phyloP scores from a whole-genome alignment of 345 rosid species.

The Acer negundo region DNA sequence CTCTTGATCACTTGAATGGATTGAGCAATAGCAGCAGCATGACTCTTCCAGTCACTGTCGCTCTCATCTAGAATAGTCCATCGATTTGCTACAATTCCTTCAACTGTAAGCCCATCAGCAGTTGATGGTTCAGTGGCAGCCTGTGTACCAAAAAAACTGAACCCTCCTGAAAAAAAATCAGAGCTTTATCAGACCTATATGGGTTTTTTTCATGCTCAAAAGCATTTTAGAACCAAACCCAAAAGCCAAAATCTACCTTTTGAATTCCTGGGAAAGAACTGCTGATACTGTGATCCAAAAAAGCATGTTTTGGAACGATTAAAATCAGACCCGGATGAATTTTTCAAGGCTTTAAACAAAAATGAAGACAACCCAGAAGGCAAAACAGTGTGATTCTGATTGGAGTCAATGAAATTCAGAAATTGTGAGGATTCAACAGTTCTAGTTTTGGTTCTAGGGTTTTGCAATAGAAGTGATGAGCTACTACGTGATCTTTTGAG shows the following conservation, averaged over 20 bases:
- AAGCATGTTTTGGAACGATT: constrained; percentile 2
- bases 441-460: constrained; percentile 7
- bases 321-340: constrained; percentile 11
- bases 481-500: constrained; percentile 30
- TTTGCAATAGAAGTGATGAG: constrained; percentile 1
- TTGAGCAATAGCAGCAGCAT: constrained; percentile 89
- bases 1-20: constrained; percentile 87
- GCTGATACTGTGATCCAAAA: constrained; percentile 14
- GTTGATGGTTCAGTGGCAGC: constrained; percentile 57
- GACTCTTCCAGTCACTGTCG: constrained; percentile 92
- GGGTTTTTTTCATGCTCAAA: not conserved
- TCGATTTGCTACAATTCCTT: constrained; percentile 62
- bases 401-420: constrained; percentile 12
- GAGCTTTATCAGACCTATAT: constrained; percentile 9
- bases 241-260: constrained; percentile 24
- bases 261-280: constrained; percentile 12
- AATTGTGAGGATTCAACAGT: constrained; percentile 8
- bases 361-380: constrained; percentile 36
- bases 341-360: constrained; percentile 26
- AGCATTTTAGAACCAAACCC: constrained; percentile 14
- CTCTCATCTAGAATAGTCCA: constrained; percentile 81
- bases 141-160: constrained; percentile 44
- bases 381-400: constrained; percentile 15
- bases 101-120: constrained; percentile 83
- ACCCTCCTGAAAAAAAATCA: constrained; percentile 20